phyloP scores from a whole-genome alignment of 331 rosid genomes.

The Cucumis variabilis region DNA sequence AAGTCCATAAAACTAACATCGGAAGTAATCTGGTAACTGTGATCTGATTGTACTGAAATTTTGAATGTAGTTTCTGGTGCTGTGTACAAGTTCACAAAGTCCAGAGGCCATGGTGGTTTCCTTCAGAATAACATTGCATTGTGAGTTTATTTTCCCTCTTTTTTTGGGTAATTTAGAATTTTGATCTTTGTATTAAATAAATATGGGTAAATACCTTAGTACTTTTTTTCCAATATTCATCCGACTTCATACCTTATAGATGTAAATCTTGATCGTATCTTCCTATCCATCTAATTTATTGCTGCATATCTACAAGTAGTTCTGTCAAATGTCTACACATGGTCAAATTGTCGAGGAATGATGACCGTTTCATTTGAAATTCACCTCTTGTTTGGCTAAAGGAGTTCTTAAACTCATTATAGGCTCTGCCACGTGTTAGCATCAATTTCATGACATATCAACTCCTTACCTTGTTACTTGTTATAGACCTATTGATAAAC shows the following conservation, averaged over 20 bases:
- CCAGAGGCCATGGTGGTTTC: conserved; percentile 94
- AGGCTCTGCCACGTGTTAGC: no score
- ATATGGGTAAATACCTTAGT: background rate
- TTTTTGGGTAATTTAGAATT: background rate
- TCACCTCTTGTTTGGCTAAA: background rate
- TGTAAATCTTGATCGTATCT: background rate
- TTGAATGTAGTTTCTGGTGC: conserved; percentile 69
- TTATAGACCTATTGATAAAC: no score
- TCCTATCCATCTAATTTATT: no score
- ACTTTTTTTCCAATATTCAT: background rate
- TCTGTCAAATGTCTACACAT: background rate
- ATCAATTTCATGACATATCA: no score
- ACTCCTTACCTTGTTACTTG: no score
- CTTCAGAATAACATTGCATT: conserved; percentile 84
- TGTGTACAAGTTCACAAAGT: conserved; percentile 74
- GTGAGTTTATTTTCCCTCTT: conserved; percentile 42
- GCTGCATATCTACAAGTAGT: background rate
- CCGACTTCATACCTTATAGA: background rate
- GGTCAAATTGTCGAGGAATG: background rate
- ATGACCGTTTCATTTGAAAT: background rate
- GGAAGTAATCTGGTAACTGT: background rate
- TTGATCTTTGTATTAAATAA: conserved; percentile 8
- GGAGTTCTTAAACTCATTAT: no score
- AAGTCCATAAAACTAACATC: no score
- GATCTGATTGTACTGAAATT: conserved; percentile 6